Evolutionary conservation across 1,284 basidiomycete genomes (phyloP).

Genomic region (Malassezia obtusa): DNA sequence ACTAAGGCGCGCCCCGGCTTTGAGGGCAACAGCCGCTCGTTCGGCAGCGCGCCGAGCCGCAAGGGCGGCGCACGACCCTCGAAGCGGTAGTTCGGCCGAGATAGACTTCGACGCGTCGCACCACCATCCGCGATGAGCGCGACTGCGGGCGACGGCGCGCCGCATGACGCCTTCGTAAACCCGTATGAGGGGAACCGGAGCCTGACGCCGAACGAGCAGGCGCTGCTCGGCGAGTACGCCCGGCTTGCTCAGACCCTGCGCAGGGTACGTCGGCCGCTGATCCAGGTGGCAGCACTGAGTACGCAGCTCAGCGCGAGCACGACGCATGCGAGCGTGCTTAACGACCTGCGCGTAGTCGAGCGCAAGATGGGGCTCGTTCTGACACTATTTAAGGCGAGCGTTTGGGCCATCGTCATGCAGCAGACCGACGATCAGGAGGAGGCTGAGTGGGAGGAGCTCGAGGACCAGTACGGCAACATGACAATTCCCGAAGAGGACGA

Average conservation of each 20-base stretch:
- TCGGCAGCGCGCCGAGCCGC: conserved; percentile 4
- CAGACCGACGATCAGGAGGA: conserved; percentile 56
- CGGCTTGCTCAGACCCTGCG: conserved; percentile 37
- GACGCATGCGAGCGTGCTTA: conserved; percentile 68
- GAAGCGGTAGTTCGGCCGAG: conserved; percentile 17
- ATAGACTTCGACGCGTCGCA: background rate
- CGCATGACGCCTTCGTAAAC: conserved; percentile 18
- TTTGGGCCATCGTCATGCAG: conserved; percentile 86
- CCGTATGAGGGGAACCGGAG: conserved; percentile 37
- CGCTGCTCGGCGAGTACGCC: conserved; percentile 41
- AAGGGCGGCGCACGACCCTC: conserved; percentile 3
- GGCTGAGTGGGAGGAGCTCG: conserved; percentile 14
- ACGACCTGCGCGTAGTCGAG: conserved; percentile 69
- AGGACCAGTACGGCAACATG: background rate
- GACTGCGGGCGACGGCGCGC: background rate
- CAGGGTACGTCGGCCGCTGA: conserved; percentile 17
- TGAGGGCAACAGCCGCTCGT: conserved; percentile 23
- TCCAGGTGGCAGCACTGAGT: conserved; percentile 45
- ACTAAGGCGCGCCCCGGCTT: conserved; percentile 36
- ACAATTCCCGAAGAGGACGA: background rate
- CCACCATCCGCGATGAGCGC: background rate
- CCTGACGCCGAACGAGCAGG: conserved; percentile 30
- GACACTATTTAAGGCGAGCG: conserved; percentile 77
- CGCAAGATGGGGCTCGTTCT: conserved; percentile 77
- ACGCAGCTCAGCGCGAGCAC: conserved; percentile 51